Evolutionary conservation across 169 alveolate species (phyloP).

Genomic region (Cryptosporidium ryanae): DNA sequence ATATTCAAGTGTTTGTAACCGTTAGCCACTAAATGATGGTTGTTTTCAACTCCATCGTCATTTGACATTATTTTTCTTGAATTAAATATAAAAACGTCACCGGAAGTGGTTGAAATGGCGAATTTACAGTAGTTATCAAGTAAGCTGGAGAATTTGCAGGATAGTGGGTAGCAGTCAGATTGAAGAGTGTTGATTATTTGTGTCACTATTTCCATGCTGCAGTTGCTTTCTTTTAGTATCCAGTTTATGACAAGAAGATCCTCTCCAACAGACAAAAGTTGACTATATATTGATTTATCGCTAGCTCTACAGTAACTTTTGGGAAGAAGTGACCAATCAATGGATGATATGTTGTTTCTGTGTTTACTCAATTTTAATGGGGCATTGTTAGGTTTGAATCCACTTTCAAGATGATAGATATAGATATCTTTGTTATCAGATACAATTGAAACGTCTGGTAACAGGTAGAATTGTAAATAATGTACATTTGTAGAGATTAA

Average conservation of each 20-base stretch:
- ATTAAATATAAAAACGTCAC: slow-evolving; percentile 36
- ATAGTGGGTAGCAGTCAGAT: slow-evolving; percentile 35
- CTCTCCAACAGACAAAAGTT: slow-evolving; percentile 51
- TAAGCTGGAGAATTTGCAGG: slow-evolving; percentile 20
- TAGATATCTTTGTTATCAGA: slow-evolving; percentile 18
- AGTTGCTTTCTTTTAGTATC: slow-evolving; percentile 39
- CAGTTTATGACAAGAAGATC: slow-evolving; percentile 57
- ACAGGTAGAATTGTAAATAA: neutral
- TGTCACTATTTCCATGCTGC: neutral
- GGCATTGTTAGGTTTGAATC: no score
- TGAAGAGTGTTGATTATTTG: slow-evolving; percentile 8
- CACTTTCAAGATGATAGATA: slow-evolving; percentile 10
- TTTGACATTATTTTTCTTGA: neutral
- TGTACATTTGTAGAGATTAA: neutral
- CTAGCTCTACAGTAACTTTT: neutral
- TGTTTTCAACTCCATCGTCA: neutral
- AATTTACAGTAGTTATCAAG: slow-evolving; percentile 16
- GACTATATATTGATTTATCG: slow-evolving; percentile 28
- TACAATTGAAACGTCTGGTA: slow-evolving; percentile 29
- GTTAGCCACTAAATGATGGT: no score
- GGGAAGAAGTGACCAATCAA: slow-evolving; percentile 52
- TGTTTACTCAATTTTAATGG: slow-evolving; percentile 39
- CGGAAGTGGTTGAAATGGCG: slow-evolving; percentile 47
- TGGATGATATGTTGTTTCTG: slow-evolving; percentile 25
- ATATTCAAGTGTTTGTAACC: no score